Evolutionary conservation across 495 filamentous ascomycete genomes (phyloP).

Genomic region (Thozetella sp.): DNA sequence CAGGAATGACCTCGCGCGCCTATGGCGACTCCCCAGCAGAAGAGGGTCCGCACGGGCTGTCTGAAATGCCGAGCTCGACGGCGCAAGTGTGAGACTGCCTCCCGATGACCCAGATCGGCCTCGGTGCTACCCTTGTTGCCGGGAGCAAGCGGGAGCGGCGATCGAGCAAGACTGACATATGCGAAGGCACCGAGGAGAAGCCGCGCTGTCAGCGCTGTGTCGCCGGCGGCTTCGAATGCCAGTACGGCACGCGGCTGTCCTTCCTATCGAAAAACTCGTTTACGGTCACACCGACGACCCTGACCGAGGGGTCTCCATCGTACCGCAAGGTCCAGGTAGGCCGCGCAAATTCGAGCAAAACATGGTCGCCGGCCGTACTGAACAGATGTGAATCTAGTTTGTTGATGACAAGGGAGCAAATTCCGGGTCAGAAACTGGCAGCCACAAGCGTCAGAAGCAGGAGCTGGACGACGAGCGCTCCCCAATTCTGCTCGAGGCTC

Average conservation of each 20-base stretch:
- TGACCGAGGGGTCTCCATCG: not conserved
- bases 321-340: not conserved
- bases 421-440: not conserved
- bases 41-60: constrained; percentile 8
- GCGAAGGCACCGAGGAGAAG: constrained; percentile 6
- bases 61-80: constrained; percentile 5
- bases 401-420: not conserved
- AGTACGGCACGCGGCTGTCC: constrained; percentile 1
- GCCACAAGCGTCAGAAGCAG: not conserved
- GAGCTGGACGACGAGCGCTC: not conserved
- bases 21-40: constrained; percentile 3
- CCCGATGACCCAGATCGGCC: not conserved
- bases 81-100: constrained; percentile 8
- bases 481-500: not conserved
- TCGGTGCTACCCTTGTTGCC: not conserved
- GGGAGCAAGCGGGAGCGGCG: not conserved
- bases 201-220: constrained; percentile 9
- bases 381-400: not conserved
- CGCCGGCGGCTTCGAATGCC: constrained; percentile 2
- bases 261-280: constrained; percentile 8
- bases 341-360: not conserved
- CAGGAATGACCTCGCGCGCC: not conserved
- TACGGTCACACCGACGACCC: not conserved
- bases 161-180: not conserved
- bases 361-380: no score